These are phyloP conservation scores for Cryphonectria carpinicola DNA, from an alignment of 2,329 filamentous ascomycete species.

Conservation along the genomic window DNA sequence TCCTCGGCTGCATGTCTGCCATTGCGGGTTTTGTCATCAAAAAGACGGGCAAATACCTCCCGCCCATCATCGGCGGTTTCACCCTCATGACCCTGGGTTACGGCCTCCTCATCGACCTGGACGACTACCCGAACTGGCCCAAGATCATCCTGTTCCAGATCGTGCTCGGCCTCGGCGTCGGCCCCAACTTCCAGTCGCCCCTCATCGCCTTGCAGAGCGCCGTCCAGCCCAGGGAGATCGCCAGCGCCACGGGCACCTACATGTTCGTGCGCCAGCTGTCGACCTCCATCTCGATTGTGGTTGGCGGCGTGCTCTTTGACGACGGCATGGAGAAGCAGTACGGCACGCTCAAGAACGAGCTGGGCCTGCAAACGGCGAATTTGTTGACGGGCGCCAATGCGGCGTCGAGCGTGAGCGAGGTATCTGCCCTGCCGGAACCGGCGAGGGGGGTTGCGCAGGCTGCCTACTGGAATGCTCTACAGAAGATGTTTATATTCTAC, in stretches of 20 bases:
- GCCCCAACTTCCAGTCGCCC: conserved; percentile 65
- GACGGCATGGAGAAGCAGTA: conserved; percentile 46
- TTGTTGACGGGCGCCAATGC: conserved; percentile 63
- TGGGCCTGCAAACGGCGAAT: conserved; percentile 48
- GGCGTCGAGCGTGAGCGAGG: conserved; percentile 61
- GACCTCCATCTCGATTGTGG: conserved; percentile 60
- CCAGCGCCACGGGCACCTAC: conserved; percentile 65
- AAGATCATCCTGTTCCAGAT: conserved; percentile 60
- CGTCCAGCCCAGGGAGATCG: conserved; percentile 63
- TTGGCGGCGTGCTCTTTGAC: conserved; percentile 52
- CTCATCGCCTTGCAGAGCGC: conserved; percentile 67
- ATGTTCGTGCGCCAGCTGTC: conserved; percentile 62
- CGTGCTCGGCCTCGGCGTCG: conserved; percentile 62
- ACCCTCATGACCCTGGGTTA: conserved; percentile 61
- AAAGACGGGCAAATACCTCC: conserved; percentile 62
- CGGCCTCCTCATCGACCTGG: conserved; percentile 60
- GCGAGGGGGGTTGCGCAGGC: conserved; percentile 48
- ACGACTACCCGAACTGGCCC: conserved; percentile 50
- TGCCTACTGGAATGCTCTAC: conserved; percentile 55
- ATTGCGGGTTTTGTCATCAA: conserved; percentile 48
- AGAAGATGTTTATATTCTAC: conserved; percentile 63
- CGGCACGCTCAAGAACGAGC: conserved; percentile 31
- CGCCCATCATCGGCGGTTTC: conserved; percentile 57
- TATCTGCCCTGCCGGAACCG: conserved; percentile 53
- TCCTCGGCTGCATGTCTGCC: conserved; percentile 50